Evolutionary conservation across 148 eudicot genomes (phyloP).

Genomic region (Linanthus parryae): DNA sequence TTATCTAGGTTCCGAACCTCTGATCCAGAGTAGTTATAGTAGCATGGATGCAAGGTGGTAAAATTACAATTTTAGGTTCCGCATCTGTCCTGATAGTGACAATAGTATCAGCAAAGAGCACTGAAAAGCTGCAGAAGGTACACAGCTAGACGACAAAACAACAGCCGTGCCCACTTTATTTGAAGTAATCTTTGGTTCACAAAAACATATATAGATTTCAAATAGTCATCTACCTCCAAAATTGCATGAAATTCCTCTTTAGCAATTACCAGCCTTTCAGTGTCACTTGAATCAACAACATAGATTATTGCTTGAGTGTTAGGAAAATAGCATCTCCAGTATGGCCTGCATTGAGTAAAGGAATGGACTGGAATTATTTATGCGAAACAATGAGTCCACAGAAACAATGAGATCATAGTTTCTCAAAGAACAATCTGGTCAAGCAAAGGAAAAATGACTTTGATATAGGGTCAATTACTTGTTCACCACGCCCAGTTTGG

Average conservation of each 20-base stretch:
- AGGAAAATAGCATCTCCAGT: slow-evolving; percentile 99
- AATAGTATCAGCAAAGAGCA: too few relatives aligned
- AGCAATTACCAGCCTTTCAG: slow-evolving; percentile 85
- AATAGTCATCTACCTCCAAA: slow-evolving; percentile 49
- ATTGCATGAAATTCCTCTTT: slow-evolving; percentile 97
- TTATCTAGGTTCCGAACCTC: too few relatives aligned
- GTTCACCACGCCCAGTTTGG: too few relatives aligned
- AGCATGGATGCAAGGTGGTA: too few relatives aligned
- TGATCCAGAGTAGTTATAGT: too few relatives aligned
- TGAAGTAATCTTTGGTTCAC: background rate
- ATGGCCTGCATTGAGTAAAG: slow-evolving; percentile 83
- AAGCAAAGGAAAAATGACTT: too few relatives aligned
- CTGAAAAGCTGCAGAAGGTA: too few relatives aligned
- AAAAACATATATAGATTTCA: background rate
- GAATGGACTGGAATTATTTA: slow-evolving; percentile 1
- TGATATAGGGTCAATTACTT: too few relatives aligned
- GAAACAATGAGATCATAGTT: slow-evolving; percentile 2
- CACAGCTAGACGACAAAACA: too few relatives aligned
- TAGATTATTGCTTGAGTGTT: slow-evolving; percentile 98
- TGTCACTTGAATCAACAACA: slow-evolving; percentile 98
- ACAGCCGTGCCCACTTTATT: background rate
- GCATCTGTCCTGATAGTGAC: too few relatives aligned
- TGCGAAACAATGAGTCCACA: slow-evolving; percentile 1
- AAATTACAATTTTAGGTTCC: too few relatives aligned
- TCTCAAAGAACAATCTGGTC: too few relatives aligned